Conservation (phyloP, 2,329 filamentous ascomycete genomes). For the Xylaria sp. region DNA sequence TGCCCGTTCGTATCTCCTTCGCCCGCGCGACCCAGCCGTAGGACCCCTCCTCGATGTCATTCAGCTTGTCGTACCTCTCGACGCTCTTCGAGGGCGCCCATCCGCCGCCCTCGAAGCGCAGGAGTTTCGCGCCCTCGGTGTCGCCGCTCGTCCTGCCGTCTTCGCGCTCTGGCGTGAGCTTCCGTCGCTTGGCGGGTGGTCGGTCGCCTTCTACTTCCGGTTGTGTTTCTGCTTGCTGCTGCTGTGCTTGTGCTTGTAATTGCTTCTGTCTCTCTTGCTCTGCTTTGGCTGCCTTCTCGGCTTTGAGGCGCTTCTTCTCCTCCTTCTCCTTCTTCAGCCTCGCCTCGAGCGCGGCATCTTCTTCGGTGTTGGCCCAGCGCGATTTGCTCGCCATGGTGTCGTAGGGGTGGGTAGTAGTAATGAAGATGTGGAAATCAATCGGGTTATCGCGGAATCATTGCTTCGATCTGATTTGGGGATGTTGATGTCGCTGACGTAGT, state of each 20-base stretch:
- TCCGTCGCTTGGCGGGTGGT: constrained; percentile 71
- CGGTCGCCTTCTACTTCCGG: constrained; percentile 48
- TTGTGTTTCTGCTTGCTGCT: constrained; percentile 45
- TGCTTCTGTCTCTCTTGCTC: constrained; percentile 62
- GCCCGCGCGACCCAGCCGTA: constrained; percentile 96
- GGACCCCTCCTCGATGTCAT: constrained; percentile 96
- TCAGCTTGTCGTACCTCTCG: constrained; percentile 89
- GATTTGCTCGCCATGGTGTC: constrained; percentile 73
- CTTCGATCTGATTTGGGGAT: background rate
- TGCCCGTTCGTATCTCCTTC: constrained; percentile 75
- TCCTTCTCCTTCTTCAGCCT: constrained; percentile 85
- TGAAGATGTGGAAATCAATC: background rate
- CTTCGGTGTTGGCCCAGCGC: constrained; percentile 88
- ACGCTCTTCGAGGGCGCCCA: constrained; percentile 82
- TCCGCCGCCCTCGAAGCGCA: constrained; percentile 75
- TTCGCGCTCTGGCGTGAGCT: constrained; percentile 61
- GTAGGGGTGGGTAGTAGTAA: constrained; percentile 13
- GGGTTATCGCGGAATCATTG: constrained; percentile 27
- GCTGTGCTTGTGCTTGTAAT: constrained; percentile 37
- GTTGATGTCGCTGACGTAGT: background rate
- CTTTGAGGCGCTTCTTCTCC: constrained; percentile 86
- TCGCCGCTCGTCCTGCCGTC: constrained; percentile 31
- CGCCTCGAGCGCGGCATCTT: constrained; percentile 79
- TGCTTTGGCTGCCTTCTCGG: constrained; percentile 78
- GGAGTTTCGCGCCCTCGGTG: constrained; percentile 61